Conservation (phyloP, 2,329 filamentous ascomycete species). For the Gyromitra esculenta region DNA sequence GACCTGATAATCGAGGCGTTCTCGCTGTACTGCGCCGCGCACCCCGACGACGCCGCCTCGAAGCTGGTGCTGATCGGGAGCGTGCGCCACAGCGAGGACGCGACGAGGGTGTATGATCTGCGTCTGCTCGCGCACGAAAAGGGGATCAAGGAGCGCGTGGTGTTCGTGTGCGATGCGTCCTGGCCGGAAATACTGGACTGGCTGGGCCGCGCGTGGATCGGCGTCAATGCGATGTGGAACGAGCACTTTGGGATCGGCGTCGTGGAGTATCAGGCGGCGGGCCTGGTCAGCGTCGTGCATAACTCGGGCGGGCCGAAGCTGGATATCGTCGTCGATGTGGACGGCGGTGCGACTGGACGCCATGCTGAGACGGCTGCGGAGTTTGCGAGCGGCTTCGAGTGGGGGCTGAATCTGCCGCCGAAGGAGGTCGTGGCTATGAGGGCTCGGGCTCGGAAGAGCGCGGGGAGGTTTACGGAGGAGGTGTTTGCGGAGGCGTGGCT, state of each 20-base stretch:
- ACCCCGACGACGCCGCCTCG: constrained; percentile 66
- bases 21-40: constrained; percentile 73
- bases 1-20: constrained; percentile 85
- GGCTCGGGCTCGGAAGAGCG: constrained; percentile 77
- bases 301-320: constrained; percentile 90
- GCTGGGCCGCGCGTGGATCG: constrained; percentile 79
- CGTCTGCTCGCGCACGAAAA: constrained; percentile 87
- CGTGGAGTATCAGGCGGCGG: constrained; percentile 96
- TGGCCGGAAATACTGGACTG: constrained; percentile 88
- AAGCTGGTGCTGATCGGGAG: constrained; percentile 87
- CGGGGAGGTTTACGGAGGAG: constrained; percentile 85
- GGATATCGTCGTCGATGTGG: constrained; percentile 86
- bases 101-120: constrained; percentile 85
- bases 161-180: constrained; percentile 87
- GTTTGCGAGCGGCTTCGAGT: constrained; percentile 81
- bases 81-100: constrained; percentile 84
- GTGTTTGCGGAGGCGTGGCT: constrained; percentile 85
- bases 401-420: constrained; percentile 74
- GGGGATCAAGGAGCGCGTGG: constrained; percentile 80
- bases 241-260: constrained; percentile 99
- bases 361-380: constrained; percentile 80
- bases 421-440: constrained; percentile 78
- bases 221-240: constrained; percentile 99
- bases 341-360: constrained; percentile 77
- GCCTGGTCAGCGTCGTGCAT: constrained; percentile 91